Evolutionary conservation across 805 yeast species (phyloP).

Genomic region (fission yeast (Schizosaccharomyces pombe)): DNA sequence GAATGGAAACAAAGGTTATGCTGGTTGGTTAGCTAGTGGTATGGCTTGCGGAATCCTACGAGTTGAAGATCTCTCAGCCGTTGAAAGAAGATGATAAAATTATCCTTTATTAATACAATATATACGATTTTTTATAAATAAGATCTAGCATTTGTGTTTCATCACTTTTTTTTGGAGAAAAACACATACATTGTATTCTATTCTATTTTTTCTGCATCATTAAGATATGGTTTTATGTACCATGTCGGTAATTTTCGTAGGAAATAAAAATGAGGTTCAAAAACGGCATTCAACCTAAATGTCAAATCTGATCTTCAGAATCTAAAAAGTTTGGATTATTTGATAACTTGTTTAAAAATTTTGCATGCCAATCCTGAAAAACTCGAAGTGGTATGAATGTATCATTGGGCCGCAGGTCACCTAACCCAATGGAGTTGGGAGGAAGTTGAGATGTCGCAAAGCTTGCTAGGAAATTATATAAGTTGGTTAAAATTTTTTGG

Average conservation of each 20-base stretch:
- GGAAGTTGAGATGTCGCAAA: conserved; percentile 3
- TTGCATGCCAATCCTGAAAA: conserved; percentile 4
- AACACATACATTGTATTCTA: too few relatives aligned
- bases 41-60: conserved; percentile 3
- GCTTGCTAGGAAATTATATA: conserved; percentile 3
- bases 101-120: too few relatives aligned
- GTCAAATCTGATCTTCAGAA: neutral
- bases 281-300: neutral
- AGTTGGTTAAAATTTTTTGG: neutral
- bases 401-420: neutral
- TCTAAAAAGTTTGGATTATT: conserved; percentile 2
- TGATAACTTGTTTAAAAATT: neutral
- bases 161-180: too few relatives aligned
- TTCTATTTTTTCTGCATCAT: too few relatives aligned
- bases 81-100: neutral
- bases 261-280: neutral
- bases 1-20: neutral
- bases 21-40: conserved; percentile 3
- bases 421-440: neutral
- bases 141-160: too few relatives aligned
- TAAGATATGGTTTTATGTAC: too few relatives aligned
- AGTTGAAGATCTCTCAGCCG: neutral
- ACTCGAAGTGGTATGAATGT: conserved; percentile 3
- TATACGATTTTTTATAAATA: too few relatives aligned
- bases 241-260: too few relatives aligned